These are phyloP conservation scores for Coemansia sp. DNA, from an alignment of 192 early-diverging fungal genomes.

Conservation along the genomic window DNA sequence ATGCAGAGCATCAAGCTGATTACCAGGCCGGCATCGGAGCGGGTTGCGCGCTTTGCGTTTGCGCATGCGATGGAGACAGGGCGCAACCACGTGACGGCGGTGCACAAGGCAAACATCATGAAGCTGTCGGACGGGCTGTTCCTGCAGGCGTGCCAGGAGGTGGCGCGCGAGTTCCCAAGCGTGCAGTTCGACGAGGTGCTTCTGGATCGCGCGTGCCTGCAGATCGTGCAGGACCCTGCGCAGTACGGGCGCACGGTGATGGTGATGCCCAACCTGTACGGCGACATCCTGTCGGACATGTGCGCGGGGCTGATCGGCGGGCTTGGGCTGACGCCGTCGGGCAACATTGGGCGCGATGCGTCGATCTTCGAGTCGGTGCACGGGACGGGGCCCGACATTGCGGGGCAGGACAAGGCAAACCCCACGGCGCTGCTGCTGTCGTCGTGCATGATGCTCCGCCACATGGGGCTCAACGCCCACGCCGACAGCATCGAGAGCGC, in stretches of 20 bases:
- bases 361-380: constrained; percentile 97
- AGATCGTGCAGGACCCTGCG: constrained; percentile 93
- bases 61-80: constrained; percentile 88
- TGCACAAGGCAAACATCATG: constrained; percentile 99
- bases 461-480: constrained; percentile 84
- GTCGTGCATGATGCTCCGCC: constrained; percentile 96
- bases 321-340: constrained; percentile 95
- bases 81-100: constrained; percentile 90
- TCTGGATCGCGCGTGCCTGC: constrained; percentile 92
- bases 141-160: constrained; percentile 87
- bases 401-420: constrained; percentile 94
- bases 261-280: constrained; percentile 99
- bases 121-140: constrained; percentile 98
- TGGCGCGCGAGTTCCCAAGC: constrained; percentile 89
- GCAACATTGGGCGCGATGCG: constrained; percentile 98
- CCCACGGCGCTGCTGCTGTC: constrained; percentile 94
- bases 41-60: constrained; percentile 93
- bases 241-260: constrained; percentile 92
- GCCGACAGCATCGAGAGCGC: constrained; percentile 88
- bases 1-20: constrained; percentile 99
- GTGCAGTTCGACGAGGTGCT: constrained; percentile 91
- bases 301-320: constrained; percentile 98
- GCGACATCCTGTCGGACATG: constrained; percentile 98
- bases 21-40: constrained; percentile 91
- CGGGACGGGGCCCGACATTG: constrained; percentile 98